Percentiles rank a stretch among this genome's conserved stretches.
phyloP scores from a whole-genome alignment of 768 basidiomycete genomes.

The Suillus fuscotomentosus region DNA sequence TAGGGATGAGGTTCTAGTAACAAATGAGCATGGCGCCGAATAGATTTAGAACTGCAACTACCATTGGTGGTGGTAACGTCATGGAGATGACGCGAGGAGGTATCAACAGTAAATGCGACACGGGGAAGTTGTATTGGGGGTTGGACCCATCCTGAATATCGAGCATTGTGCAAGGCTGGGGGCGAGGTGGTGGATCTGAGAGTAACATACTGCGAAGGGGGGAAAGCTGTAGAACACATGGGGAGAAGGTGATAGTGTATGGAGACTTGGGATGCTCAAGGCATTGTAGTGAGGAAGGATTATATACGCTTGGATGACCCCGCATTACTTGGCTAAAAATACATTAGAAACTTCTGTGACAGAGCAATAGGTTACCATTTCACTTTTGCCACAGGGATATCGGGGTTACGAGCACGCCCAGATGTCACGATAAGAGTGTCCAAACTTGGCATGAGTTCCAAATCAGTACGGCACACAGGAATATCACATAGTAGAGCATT shows the following conservation, averaged over 20 bases:
- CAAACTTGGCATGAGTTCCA: no score
- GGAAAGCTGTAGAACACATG: background rate
- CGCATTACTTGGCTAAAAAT: no score
- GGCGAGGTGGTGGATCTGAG: background rate
- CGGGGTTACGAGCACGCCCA: no score
- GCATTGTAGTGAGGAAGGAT: background rate
- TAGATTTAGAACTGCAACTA: background rate
- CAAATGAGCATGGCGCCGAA: background rate
- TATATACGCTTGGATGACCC: background rate
- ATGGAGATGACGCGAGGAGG: background rate
- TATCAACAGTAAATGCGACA: background rate
- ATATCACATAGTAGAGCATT: no score
- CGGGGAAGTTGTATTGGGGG: background rate
- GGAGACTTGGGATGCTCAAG: background rate
- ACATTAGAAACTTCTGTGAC: no score
- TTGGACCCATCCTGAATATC: slow-evolving; percentile 1
- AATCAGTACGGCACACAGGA: no score
- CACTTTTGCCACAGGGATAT: no score
- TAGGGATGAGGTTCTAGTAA: background rate
- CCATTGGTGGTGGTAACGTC: background rate
- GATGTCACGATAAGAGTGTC: no score
- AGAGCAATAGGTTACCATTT: no score
- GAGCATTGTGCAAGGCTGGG: background rate
- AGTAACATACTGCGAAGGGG: background rate
- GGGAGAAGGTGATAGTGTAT: background rate